A percentile compares a stretch with the other conserved stretches of the same genome.
Conservation (phyloP, 2,329 filamentous ascomycete species). For the Ceratocystis ficicola region DNA sequence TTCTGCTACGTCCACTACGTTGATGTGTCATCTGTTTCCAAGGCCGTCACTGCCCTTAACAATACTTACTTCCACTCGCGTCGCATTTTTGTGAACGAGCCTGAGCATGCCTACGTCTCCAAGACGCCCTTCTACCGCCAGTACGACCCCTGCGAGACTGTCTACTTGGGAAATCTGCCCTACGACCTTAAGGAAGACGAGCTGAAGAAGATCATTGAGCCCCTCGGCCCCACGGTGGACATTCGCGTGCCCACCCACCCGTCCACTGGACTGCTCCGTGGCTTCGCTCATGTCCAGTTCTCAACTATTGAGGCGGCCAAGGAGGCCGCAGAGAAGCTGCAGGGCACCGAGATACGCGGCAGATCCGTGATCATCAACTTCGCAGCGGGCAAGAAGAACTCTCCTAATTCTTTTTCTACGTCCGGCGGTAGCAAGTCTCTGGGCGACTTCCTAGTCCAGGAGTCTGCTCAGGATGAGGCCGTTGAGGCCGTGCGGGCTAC, state of each 20-base stretch:
- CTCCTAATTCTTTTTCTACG: background rate
- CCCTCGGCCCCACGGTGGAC: conserved; percentile 57
- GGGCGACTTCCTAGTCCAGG: background rate
- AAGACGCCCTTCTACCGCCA: conserved; percentile 1
- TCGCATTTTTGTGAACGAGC: conserved; percentile 18
- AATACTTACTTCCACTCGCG: conserved; percentile 21
- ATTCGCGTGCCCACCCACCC: conserved; percentile 75
- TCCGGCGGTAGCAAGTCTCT: background rate
- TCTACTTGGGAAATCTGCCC: conserved; percentile 78
- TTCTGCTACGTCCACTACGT: conserved; percentile 19
- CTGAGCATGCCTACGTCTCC: conserved; percentile 11
- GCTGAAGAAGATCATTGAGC: conserved; percentile 63
- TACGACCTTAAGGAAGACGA: conserved; percentile 78
- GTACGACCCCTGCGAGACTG: conserved; percentile 31
- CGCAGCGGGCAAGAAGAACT: conserved; percentile 28
- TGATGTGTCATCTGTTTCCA: conserved; percentile 9
- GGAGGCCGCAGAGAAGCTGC: conserved; percentile 45
- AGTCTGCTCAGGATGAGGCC: background rate
- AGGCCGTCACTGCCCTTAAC: conserved; percentile 18
- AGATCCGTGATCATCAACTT: conserved; percentile 56
- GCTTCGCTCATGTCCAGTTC: conserved; percentile 79
- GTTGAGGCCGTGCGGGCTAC: no score
- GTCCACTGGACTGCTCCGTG: conserved; percentile 65
- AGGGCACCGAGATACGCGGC: conserved; percentile 49
- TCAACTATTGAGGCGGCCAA: conserved; percentile 52